Evolutionary conservation across 148 eudicot genomes (phyloP), one percentile per base, ranked within the genome.

Genomic region (Pharnaceum exiguum): DNA sequence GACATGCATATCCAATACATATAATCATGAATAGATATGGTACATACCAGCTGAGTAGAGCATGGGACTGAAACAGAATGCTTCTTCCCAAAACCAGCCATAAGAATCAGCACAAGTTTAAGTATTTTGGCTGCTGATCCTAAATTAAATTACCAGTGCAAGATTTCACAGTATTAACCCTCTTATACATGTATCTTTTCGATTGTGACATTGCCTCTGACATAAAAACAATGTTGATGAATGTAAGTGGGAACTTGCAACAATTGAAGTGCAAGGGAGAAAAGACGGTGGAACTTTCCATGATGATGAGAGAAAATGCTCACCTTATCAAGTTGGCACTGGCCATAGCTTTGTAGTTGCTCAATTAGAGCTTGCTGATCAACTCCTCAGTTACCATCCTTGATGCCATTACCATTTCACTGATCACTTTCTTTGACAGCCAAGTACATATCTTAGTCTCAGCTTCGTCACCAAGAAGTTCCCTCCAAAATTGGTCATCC

Each of bases 401-500:
- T 75, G 15, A 78, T 44, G 53, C 49, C 51, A 30, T 45, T 65
- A 59, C 63, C 45, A 38, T 68, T 46, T 84, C 85, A 32, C 78
- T 76, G 51, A 77, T 26, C 11, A 27, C 52, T 45, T 19, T 57
- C 51, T 66, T 73, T 17, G 99, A 79, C 24, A 93, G 86, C 50
- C 88, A 53, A 30, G 75, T 65, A 23, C 82, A 50, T 30, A 85
- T 83, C 42, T 64, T 37, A 36, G n/a, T 62, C 38, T 78, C 71
- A 23, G 64, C 49, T 48, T 40, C 40, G 62, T 71, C 77, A 45
- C 68, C 66, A 10, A 89, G 68, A 57, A 84, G 55, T 10, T 93
- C 78, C 13, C 62, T 78, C 89, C 85, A 83, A 60, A 76, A 83
- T 17, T 68, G 61, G 33, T 67, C 76, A 33, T 89, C 89, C 72